A percentile compares a stretch with the other conserved stretches of the same genome.
Evolutionary conservation across 768 basidiomycete genomes (phyloP).

Genomic region (Boletus pseudopeckii): DNA sequence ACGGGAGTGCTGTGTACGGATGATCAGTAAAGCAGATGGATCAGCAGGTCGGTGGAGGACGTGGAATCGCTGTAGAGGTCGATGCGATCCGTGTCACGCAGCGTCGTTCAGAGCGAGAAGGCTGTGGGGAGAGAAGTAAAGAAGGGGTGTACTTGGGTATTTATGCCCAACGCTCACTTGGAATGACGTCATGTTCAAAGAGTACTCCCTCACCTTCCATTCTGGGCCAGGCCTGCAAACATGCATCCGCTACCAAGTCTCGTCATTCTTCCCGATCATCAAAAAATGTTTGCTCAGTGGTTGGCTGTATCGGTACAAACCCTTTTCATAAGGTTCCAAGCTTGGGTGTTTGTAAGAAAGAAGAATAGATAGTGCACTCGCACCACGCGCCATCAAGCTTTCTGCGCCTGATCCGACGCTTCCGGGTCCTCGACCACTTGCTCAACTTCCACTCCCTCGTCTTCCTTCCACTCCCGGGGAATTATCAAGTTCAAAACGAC

Average conservation of each 20-base stretch:
- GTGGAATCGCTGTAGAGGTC: neutral
- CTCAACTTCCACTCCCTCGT: conserved; percentile 11
- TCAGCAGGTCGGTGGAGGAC: neutral
- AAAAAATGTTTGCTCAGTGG: neutral
- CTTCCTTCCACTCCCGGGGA: conserved; percentile 36
- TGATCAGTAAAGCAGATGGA: neutral
- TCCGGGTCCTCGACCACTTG: conserved; percentile 28
- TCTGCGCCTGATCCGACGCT: neutral
- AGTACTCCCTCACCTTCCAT: neutral
- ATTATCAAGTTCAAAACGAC: conserved; percentile 56
- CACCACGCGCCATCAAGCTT: neutral
- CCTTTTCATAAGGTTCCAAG: neutral
- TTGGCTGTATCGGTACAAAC: neutral
- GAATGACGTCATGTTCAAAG: neutral
- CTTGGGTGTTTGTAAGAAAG: neutral
- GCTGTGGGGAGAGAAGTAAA: neutral
- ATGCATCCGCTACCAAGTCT: neutral
- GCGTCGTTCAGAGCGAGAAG: neutral
- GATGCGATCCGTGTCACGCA: neutral
- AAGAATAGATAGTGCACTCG: neutral
- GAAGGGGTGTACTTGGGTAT: neutral
- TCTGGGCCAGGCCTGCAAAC: neutral
- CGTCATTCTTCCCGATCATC: neutral
- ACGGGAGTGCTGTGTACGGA: conserved; percentile 10
- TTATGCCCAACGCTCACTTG: neutral